Base-by-base conservation (phyloP, 2,329 filamentous ascomycete species). In the Magnaporthales sp. region DNA sequence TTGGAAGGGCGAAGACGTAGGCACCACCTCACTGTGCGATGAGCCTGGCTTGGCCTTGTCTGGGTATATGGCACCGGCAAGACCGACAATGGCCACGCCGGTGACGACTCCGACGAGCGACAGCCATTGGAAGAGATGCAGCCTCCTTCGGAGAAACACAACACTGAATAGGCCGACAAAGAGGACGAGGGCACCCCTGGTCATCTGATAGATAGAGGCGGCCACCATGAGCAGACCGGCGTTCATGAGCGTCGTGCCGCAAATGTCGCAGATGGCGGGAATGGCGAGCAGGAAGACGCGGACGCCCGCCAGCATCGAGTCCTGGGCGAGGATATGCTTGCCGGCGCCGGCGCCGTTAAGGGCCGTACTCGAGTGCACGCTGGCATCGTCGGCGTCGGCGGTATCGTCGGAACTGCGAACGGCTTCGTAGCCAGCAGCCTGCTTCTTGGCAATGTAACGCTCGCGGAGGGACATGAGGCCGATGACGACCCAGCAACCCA, bases 201-300 rank as follows among this genome's bases (percentile, higher is more conserved):
- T 98, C 95, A 99, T 99, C 80, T 99, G 95, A 79, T 97, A 94
- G 74, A 99, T 97, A 68, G 92, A 96, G 1, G 95, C 92, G 13
- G 92, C 95, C 27, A 98, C 93, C 75, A 98, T 93, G 63, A 98
- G 84, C 71, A 99, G 83, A 3, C 95, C 95, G 4, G 92, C 91
- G 74, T 99, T 99, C 93, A 99, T 98, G 66, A 98, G 85, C 4
- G 95, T 99, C 4, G 95, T 99, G 63, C 92, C 95, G 27, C 91
- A 88, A 70, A 98, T 97, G 76, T 99, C 95, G 79, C 93, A 97
- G 74, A 93, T 90, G 58, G 95, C 91, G 1, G 95, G 95, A 11
- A 96, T 81, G 8, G 93, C 89, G 66, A 99, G 85, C 31, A 98
- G 78, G 4, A 90, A 74, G 24, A 97, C 83, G 69, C 86, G 89